Evolutionary conservation across 2,329 filamentous ascomycete genomes (phyloP), one percentile per base, ranked within the genome.

Genomic region (Thielaviopsis ethacetica): DNA sequence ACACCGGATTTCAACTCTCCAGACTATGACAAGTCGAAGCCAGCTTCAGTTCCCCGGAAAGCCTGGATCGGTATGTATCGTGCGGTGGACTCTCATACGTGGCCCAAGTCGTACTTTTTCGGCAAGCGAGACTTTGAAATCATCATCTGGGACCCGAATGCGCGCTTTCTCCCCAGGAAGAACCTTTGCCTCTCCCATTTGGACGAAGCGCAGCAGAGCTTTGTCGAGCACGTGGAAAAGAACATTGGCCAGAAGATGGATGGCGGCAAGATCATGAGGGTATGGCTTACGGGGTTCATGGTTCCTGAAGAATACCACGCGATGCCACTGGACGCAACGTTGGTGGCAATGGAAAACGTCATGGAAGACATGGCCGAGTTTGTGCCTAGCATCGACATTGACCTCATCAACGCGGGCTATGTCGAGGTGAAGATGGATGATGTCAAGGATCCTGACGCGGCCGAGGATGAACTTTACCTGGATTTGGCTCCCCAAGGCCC

Each of bases 1-100:
- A 79, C 76, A 0, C 67, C 71, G 17, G 69, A 72, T 21, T 38
- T 24, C 3, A 26, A 12, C 26, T 52, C 58, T 24, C 34, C 41
- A 56, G 21, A 53, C 13, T 19, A 24, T 4, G 38, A 44, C 13
- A 44, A 44, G 63, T 62, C 64, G 0, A 58, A 58, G 12, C 62
- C 64, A 0, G 52, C 59, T 2, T 62, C 63, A 17, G 65, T 63
- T 9, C 59, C 62, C 34, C 71, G 73, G 10, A 72, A 75, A 52
- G 76, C 79, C 0, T 83, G 79, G 78, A 62, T 81, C 38, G 76
- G 69, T 0, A 64, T 78, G 15, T 73, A 74, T 60, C 73, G 79
- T 12, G 73, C 75, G 0, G 63, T 68, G 4, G 67, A 75, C n/a
- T 67, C 71, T 1, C 69, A 74, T 59, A 12, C 27, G n/a, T 54